Conservation (phyloP, 2,329 filamentous ascomycete species). For the Aspergillus persii region DNA sequence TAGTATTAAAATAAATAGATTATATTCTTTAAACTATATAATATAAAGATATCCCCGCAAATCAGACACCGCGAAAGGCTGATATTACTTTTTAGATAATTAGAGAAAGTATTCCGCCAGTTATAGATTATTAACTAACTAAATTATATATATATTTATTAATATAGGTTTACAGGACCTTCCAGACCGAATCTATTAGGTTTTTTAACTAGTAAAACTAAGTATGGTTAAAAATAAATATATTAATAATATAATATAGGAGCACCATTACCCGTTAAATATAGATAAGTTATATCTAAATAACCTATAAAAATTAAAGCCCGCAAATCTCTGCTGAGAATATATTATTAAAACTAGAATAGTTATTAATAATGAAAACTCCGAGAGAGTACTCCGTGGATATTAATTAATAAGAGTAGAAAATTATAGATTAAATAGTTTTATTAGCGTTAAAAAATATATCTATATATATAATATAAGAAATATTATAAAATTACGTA, state of each 20-base stretch:
- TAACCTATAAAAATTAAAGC: no score
- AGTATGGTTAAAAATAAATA: no score
- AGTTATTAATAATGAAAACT: background rate
- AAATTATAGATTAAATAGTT: no score
- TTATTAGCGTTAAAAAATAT: background rate
- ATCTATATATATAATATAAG: background rate
- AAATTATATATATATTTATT: background rate
- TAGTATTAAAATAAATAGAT: background rate
- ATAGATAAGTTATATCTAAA: no score
- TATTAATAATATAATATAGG: no score
- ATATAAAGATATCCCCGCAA: background rate
- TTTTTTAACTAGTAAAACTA: background rate
- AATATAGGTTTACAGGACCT: background rate
- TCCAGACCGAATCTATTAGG: background rate
- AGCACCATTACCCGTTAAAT: no score
- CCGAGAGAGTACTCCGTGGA: background rate
- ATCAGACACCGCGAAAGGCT: background rate
- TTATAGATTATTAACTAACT: background rate
- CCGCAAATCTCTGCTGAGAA: background rate
- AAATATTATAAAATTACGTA: background rate
- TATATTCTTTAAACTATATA: background rate
- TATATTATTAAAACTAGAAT: background rate
- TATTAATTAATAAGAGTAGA: background rate
- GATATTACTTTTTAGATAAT: background rate
- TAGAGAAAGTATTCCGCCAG: background rate